Evolutionary conservation across 2,329 filamentous ascomycete genomes (phyloP).

Genomic region (Curvularia hawaiiensis): DNA sequence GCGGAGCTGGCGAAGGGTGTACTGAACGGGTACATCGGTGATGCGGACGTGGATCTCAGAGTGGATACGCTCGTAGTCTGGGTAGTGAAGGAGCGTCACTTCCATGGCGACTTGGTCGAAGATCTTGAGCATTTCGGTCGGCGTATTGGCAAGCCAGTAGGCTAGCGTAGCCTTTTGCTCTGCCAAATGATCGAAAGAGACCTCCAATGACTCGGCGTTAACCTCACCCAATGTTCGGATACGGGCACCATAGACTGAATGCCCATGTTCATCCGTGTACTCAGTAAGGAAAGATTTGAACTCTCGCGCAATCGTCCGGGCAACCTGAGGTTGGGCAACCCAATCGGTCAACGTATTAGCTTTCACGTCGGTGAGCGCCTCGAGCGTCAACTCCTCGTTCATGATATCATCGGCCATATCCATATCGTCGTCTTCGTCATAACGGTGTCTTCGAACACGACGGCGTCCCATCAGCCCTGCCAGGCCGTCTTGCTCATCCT

Average conservation of each 20-base stretch:
- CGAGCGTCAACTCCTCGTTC: constrained; percentile 92
- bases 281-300: constrained; percentile 98
- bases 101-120: constrained; percentile 98
- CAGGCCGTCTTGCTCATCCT: constrained; percentile 84
- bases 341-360: constrained; percentile 92
- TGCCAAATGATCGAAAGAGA: constrained; percentile 91
- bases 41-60: constrained; percentile 98
- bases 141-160: constrained; percentile 95
- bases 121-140: constrained; percentile 91
- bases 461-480: constrained; percentile 86
- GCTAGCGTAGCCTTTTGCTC: constrained; percentile 91
- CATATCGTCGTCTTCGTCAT: constrained; percentile 92
- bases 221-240: constrained; percentile 96
- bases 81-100: constrained; percentile 92
- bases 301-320: constrained; percentile 91
- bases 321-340: constrained; percentile 88
- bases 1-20: constrained; percentile 91
- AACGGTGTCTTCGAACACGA: constrained; percentile 82
- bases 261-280: constrained; percentile 86
- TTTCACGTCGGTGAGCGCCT: constrained; percentile 91
- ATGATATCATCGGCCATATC: constrained; percentile 92
- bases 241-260: constrained; percentile 91
- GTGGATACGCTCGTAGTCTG: constrained; percentile 96
- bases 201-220: constrained; percentile 94
- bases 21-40: constrained; percentile 90